Evolutionary conservation across 345 rosid genomes (phyloP), one percentile per base, ranked within the genome.

Genomic region (Ricinus communis): DNA sequence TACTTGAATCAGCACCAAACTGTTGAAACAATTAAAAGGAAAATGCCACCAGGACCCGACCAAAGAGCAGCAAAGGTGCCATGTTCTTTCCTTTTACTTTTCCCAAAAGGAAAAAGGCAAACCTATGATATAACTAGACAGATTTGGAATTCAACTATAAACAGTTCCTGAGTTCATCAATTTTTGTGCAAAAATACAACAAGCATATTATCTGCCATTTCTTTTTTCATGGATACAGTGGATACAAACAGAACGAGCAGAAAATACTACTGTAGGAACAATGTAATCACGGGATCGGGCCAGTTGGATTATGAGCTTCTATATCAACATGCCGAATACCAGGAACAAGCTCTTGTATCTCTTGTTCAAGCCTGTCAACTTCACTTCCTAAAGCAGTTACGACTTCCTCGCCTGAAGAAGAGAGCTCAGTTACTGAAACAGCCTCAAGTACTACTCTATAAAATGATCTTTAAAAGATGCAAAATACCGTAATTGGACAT

Each of bases 361-460:
- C 97, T 76, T 83, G 87, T 77, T 95, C 99, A 16, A 95, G 90
- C 82, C 99, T 81, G 69, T 90, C 97, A n/a, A 95, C 99, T 82
- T 95, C 99, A 13, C 97, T 85, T 65, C 99, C 99, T 77, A 95
- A 86, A 69, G 97, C 99, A 43, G 95, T 92, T 24, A 95, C 99
- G 41, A 95, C 91, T 81, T 95, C 99, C 85, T 95, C 99, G 60
- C 98, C 98, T 91, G 85, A 76, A 81, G n/a, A 51, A 28, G 2
- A 30, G 21, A 58, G 27, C 53, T 45, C 65, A 49, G 45, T 65
- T 25, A 53, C 19, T 14, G 24, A 22, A n/a, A 67, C n/a, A 1
- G 16, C 9, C 53, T 19, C 27, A 60, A 45, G 49, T 3, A 54
- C 16, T 21, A 50, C 28, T 36, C 18, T 11, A 43, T 12, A 63